Evolutionary conservation across 805 yeast species (phyloP), one percentile per base, ranked within the genome.

Genomic region (Starmerella powellii): DNA sequence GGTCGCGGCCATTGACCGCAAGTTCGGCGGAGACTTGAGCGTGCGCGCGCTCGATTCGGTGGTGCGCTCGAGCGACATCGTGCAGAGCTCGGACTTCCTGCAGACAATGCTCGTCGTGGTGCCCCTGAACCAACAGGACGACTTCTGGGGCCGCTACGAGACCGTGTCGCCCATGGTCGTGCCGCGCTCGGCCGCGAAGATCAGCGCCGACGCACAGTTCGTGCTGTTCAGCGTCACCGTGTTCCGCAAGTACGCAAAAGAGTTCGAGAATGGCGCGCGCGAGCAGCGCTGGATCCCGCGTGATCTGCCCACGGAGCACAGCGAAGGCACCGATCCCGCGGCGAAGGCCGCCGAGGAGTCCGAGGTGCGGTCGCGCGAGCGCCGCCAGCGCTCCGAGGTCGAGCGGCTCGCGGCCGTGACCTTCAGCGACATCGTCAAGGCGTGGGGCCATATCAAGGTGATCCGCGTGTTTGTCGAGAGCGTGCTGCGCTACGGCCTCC

Each of bases 401-500:
- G 73, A 79, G 40, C 78, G 95, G 58, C 71, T 91, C 47, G 78
- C 94, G 1, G 77, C 77, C 54, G 78, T 95, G 18, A 93, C 97
- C n/a, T 91, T 80, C 60, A 71, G 81, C 19, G 97, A 91, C 56
- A 76, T 87, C 39, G 68, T 82, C 48, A 70, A 83, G 52, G 76
- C 80, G 50, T 86, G 95, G 95, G 70, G 83, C 57, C 98, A 91
- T 63, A 73, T 91, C 53, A 86, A 86, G 63, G 76, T 83, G 3
- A 70, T 91, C 41, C 77, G 96, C 53, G 72, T 83, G 16, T 91
- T 81, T 62, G 95, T 88, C 30, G 99, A 91, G 65, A 74, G 86
- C 38, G 95, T 91, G 13, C 71, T 91, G 60, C 78, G 99, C 63
- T 91, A 91, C 61, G 99, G 99, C 1, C 72, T 91, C 50, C 99